Base-by-base conservation (phyloP, 768 basidiomycete genomes). In the Collybiopsis confluens region DNA sequence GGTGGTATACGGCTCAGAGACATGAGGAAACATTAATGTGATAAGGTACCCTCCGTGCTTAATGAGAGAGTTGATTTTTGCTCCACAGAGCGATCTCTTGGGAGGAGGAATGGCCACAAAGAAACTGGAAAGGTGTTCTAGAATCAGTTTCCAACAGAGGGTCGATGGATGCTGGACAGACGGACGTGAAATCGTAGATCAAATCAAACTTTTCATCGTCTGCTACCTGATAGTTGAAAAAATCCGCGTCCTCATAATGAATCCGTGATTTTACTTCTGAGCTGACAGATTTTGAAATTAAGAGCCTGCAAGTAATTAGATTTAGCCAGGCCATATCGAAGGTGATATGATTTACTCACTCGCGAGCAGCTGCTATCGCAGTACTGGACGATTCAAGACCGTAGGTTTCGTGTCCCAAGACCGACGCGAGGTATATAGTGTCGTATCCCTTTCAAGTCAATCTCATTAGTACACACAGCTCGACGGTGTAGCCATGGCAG, bases 81-180 rank as follows among this genome's bases (percentile, higher is more conserved):
- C 58, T 0, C 78, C 88, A 86, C 86, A 88, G 16, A 74, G 74
- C 2, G 57, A 38, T 11, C 88, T 75, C 33, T 65, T 69, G 2
- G 66, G 54, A 0, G 83, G 86, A 0, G 80, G 81, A 21, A 90
- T 80, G 1, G 88, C 87, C 40, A 84, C 83, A 64, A 90, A 89
- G 70, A 89, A 88, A 1, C 83, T n/a, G 28, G 16, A n/a, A 46
- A 30, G 11, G 10, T 23, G 26, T 30, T n/a, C n/a, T n/a, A n/a
- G n/a, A n/a, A n/a, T n/a, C n/a, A n/a, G n/a, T 15, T 20, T 20
- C n/a, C 28, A 1, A 35, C 13, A 42, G 3, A 40, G 35, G 15
- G 35, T n/a, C n/a, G n/a, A 43, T n/a, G 16, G 38, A 16, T 26
- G 24, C 21, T 4, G n/a, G 9, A 59, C 58, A 62, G 28, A 10